Evolutionary conservation across 23 red algal genomes (phyloP), one percentile per base, ranked within the genome.

Genomic region (Pyropia haitanensis): DNA sequence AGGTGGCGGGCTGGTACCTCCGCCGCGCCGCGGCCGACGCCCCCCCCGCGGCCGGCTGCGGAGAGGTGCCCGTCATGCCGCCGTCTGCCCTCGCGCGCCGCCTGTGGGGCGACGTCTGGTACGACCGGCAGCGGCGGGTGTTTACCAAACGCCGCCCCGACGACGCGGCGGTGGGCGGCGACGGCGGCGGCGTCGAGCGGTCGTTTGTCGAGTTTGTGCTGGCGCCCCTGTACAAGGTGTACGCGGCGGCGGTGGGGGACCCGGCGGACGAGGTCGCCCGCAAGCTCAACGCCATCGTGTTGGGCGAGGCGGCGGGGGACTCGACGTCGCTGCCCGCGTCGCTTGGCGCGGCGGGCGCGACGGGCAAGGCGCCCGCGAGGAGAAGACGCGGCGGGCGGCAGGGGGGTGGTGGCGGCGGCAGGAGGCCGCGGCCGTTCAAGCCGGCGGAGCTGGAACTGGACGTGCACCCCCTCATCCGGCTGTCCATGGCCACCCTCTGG

Each of bases 161-260:
- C 28, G 49, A 25, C 26, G 18, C 17, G n/a, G 63, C 55, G 51
- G 39, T 46, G 8, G 39, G 39, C 5, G 13, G 39, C 39, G 39
- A 46, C 4, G 39, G 13, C 5, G 72, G 64, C 14, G 58, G 64
- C 25, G 55, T 55, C 16, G 23, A 53, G 30, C 81, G 94, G 2
- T 73, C 64, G 17, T 91, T 90, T 68, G 81, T 98, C 7, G 69
- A 82, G 26, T 90, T 98, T 48, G 63, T 98, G 19, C 83, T 98
- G 21, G 86, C 91, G 27, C 94, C 94, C 17, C 75, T 91, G 12
- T 98, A 98, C 67, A 98, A 98, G 61, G 60, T 90, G 61, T 78
- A 87, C 27, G 77, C 81, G 15, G 82, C 79, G 19, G 81, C 77
- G 21, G 63, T 94, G 15, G 78, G 76, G 26, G 52, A 79, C 64